Evolutionary conservation across 2,329 filamentous ascomycete genomes (phyloP).

Genomic region (Fusarium lateritium): DNA sequence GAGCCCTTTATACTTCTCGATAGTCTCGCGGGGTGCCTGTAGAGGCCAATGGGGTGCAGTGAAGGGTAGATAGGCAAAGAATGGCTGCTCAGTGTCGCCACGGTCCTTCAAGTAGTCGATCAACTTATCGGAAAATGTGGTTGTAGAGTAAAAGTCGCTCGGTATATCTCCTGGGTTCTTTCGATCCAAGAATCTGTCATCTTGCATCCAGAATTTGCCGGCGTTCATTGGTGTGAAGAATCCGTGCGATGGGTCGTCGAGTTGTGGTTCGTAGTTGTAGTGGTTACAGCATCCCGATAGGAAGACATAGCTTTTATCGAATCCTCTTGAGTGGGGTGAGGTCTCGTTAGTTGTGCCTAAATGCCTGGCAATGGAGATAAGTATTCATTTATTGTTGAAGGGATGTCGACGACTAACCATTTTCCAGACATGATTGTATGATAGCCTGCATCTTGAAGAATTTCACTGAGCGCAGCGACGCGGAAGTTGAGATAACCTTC

Average conservation of each 20-base stretch:
- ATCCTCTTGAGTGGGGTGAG: constrained; percentile 50
- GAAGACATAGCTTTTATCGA: constrained; percentile 60
- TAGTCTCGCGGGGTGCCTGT: constrained; percentile 69
- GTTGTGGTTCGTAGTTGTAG: constrained; percentile 50
- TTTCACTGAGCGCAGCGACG: constrained; percentile 15
- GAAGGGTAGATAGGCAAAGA: constrained; percentile 57
- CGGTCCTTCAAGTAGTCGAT: constrained; percentile 62
- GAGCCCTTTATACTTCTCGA: constrained; percentile 69
- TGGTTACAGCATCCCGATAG: constrained; percentile 68
- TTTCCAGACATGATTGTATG: constrained; percentile 22
- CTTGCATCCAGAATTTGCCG: constrained; percentile 58
- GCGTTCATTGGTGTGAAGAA: constrained; percentile 40
- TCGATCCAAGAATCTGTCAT: constrained; percentile 55
- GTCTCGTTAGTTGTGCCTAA: constrained; percentile 29
- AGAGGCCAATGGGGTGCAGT: constrained; percentile 76
- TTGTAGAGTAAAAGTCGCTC: constrained; percentile 67
- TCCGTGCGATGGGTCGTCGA: constrained; percentile 33
- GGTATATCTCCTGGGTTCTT: constrained; percentile 55
- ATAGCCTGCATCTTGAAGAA: constrained; percentile 14
- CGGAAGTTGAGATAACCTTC: constrained; percentile 15
- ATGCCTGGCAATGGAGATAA: constrained; percentile 26
- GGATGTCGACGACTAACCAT: constrained; percentile 8
- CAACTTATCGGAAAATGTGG: constrained; percentile 67
- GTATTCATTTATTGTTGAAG: background rate
- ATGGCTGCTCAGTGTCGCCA: constrained; percentile 44